These are phyloP conservation scores for Blastobotrys proliferans DNA, from an alignment of 1,139 yeast species.

Conservation along the genomic window DNA sequence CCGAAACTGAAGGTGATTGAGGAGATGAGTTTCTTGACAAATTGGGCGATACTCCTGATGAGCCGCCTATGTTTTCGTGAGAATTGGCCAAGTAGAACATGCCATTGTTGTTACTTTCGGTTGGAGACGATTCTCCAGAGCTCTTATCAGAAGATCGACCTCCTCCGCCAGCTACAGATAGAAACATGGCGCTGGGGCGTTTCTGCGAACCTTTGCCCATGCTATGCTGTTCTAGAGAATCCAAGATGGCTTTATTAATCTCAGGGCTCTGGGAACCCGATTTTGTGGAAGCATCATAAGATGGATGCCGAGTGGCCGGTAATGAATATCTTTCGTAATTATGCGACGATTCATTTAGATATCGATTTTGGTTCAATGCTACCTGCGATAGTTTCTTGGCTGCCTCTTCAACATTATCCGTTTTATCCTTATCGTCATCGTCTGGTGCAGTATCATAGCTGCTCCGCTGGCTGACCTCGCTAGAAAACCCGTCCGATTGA, in stretches of 20 bases:
- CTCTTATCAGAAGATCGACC: constrained; percentile 1
- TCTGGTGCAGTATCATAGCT: background rate
- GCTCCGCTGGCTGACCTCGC: too few species aligned
- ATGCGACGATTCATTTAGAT: constrained; percentile 30
- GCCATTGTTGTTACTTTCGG: background rate
- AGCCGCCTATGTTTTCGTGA: constrained; percentile 4
- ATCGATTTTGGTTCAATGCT: constrained; percentile 26
- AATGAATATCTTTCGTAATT: constrained; percentile 32
- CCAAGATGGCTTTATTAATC: background rate
- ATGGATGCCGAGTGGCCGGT: constrained; percentile 31
- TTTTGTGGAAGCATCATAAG: constrained; percentile 17
- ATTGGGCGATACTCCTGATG: constrained; percentile 14
- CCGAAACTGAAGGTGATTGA: constrained; percentile 16
- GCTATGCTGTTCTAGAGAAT: constrained; percentile 4
- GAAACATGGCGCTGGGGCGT: constrained; percentile 17
- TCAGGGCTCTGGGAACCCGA: constrained; percentile 9
- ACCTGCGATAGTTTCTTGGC: constrained; percentile 16
- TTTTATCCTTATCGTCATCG: background rate
- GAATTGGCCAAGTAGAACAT: constrained; percentile 15
- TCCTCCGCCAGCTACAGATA: constrained; percentile 14
- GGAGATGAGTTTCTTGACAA: constrained; percentile 24
- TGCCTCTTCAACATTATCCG: constrained; percentile 10
- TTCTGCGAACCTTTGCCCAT: constrained; percentile 1
- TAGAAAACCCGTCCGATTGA: too few species aligned
- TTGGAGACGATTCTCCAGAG: constrained; percentile 6